phyloP scores from a whole-genome alignment of 1,139 yeast species.

The Hemisphaericaspora xylanilytica region DNA sequence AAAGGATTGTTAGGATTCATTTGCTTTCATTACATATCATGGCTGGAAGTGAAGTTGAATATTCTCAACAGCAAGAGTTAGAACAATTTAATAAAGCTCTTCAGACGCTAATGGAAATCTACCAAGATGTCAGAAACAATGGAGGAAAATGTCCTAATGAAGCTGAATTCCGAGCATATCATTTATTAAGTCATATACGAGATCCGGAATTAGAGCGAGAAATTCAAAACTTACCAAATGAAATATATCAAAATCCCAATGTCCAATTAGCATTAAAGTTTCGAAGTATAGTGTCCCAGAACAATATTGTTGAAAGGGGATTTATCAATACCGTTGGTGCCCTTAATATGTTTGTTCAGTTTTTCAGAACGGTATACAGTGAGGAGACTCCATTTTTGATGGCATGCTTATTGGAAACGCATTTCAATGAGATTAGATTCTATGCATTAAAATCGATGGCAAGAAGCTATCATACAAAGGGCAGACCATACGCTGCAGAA shows the following conservation, averaged over 20 bases:
- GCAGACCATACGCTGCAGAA: constrained; percentile 58
- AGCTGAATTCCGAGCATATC: constrained; percentile 91
- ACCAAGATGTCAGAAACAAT: constrained; percentile 70
- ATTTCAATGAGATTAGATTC: constrained; percentile 75
- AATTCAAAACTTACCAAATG: constrained; percentile 63
- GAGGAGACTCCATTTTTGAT: constrained; percentile 62
- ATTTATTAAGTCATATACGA: constrained; percentile 71
- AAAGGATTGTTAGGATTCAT: constrained; percentile 87
- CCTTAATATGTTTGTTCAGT: constrained; percentile 58
- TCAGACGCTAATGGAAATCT: constrained; percentile 86
- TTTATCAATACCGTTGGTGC: constrained; percentile 57
- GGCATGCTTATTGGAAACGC: constrained; percentile 76
- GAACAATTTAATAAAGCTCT: constrained; percentile 92
- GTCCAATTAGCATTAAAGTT: constrained; percentile 73
- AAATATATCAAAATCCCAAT: constrained; percentile 51
- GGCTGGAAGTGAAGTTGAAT: constrained; percentile 77
- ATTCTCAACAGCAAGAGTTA: constrained; percentile 90
- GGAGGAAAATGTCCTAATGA: constrained; percentile 78
- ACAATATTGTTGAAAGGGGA: constrained; percentile 60
- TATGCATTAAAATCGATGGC: constrained; percentile 71
- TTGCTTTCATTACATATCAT: constrained; percentile 77
- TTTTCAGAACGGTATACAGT: constrained; percentile 56
- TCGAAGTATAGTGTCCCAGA: constrained; percentile 64
- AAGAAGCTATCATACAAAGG: constrained; percentile 65
- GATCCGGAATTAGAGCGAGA: constrained; percentile 86